Percentiles rank a stretch among this genome's conserved stretches.
Evolutionary conservation across 352 stramenopile species (phyloP).

Genomic region (Phytopythium chamaehyphon): DNA sequence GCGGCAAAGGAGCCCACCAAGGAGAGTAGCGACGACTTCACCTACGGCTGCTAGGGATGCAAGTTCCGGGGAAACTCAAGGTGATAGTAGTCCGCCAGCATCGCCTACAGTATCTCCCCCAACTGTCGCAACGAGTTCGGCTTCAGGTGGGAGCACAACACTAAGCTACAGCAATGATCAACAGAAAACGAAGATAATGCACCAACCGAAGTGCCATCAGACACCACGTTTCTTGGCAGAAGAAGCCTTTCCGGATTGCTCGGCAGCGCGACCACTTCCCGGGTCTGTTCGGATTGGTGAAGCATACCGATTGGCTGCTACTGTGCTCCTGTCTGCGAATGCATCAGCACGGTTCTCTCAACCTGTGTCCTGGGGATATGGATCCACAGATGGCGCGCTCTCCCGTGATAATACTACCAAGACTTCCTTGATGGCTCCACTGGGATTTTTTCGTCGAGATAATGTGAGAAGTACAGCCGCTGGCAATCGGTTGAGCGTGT

Average conservation of each 20-base stretch:
- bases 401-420: slow-evolving; percentile 29
- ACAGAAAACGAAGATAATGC: slow-evolving; percentile 26
- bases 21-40: background rate
- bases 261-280: background rate
- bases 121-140: background rate
- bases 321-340: slow-evolving; percentile 23
- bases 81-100: background rate
- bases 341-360: slow-evolving; percentile 20
- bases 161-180: background rate
- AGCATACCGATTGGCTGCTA: slow-evolving; percentile 38
- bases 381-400: slow-evolving; percentile 36
- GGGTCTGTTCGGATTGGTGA: slow-evolving; percentile 16
- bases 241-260: slow-evolving; percentile 20
- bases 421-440: slow-evolving; percentile 19
- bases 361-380: slow-evolving; percentile 57
- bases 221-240: slow-evolving; percentile 27
- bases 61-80: too few species aligned
- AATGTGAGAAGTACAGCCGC: slow-evolving; percentile 37
- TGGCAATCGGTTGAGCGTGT: slow-evolving; percentile 54
- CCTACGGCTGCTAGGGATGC: too few species aligned
- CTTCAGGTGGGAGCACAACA: background rate
- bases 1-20: background rate
- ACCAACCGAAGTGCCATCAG: slow-evolving; percentile 44
- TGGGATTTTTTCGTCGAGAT: slow-evolving; percentile 34
- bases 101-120: background rate